Evolutionary conservation across 192 early-diverging fungal genomes (phyloP).

Genomic region (Chytriomyces sp.): DNA sequence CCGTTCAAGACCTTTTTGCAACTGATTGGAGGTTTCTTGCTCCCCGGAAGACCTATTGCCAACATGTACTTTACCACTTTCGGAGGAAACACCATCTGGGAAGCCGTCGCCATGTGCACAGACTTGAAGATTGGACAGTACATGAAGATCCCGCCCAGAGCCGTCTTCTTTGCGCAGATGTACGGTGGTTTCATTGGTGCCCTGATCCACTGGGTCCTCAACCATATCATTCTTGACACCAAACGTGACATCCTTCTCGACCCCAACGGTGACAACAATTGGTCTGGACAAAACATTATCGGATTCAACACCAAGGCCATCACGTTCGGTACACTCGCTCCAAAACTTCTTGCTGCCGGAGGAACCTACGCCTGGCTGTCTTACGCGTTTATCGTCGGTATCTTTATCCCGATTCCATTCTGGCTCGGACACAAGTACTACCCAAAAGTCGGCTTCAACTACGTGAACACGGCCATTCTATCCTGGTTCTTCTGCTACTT

Average conservation of each 20-base stretch:
- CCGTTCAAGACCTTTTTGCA: neutral
- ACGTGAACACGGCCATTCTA: constrained; percentile 73
- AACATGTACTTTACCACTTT: constrained; percentile 75
- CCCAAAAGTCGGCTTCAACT: constrained; percentile 71
- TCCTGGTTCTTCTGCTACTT: constrained; percentile 56
- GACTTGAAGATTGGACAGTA: constrained; percentile 54
- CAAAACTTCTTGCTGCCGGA: constrained; percentile 69
- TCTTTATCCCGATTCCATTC: constrained; percentile 67
- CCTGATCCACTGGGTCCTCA: constrained; percentile 29
- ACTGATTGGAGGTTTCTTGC: constrained; percentile 18
- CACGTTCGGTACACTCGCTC: constrained; percentile 71
- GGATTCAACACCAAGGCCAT: constrained; percentile 75
- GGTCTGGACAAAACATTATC: constrained; percentile 64
- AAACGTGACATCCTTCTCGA: constrained; percentile 9
- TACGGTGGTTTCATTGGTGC: constrained; percentile 64
- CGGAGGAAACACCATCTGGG: constrained; percentile 63
- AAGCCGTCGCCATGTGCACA: constrained; percentile 64
- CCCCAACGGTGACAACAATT: constrained; percentile 61
- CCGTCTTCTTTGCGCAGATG: constrained; percentile 77
- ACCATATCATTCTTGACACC: constrained; percentile 5
- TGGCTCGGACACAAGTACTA: constrained; percentile 63
- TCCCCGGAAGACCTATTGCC: constrained; percentile 66
- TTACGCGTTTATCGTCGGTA: constrained; percentile 55
- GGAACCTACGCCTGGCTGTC: constrained; percentile 56
- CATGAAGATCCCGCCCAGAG: constrained; percentile 64